phyloP scores from a whole-genome alignment of 2,329 filamentous ascomycete genomes.

The Didymella lethalis region DNA sequence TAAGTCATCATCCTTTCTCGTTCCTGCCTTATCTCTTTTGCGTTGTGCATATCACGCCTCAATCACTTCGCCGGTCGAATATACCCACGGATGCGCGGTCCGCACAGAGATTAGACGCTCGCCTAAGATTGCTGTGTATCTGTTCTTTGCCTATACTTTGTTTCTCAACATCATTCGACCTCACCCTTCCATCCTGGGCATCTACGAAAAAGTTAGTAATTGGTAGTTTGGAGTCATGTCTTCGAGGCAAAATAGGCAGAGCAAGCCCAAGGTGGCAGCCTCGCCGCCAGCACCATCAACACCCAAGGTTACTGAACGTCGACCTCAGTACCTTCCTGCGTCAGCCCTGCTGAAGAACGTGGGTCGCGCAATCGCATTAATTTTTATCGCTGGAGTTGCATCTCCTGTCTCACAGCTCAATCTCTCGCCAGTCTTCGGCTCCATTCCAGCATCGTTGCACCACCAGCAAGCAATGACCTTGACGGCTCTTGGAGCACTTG shows the following conservation, averaged over 20 bases:
- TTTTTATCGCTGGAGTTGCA: slow-evolving; percentile 67
- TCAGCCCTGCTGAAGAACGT: slow-evolving; percentile 42
- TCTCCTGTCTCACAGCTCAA: slow-evolving; percentile 77
- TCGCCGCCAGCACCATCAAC: slow-evolving; percentile 8
- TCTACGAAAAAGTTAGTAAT: slow-evolving; percentile 17
- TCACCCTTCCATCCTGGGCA: neutral
- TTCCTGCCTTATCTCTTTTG: slow-evolving; percentile 13
- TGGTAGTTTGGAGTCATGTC: slow-evolving; percentile 35
- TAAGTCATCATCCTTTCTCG: slow-evolving; percentile 14
- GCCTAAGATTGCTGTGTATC: slow-evolving; percentile 22
- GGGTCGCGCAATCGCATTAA: slow-evolving; percentile 52
- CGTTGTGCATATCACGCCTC: slow-evolving; percentile 7
- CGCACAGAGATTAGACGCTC: slow-evolving; percentile 28
- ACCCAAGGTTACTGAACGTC: slow-evolving; percentile 32
- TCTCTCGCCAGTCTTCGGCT: slow-evolving; percentile 87
- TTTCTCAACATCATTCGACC: neutral
- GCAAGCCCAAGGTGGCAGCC: slow-evolving; percentile 42
- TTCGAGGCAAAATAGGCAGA: slow-evolving; percentile 43
- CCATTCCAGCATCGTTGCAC: slow-evolving; percentile 76
- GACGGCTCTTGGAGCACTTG: slow-evolving; percentile 75
- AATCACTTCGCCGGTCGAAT: slow-evolving; percentile 33
- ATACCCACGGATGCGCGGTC: slow-evolving; percentile 33
- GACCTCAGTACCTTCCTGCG: slow-evolving; percentile 33
- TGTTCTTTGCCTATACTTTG: slow-evolving; percentile 26
- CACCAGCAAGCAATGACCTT: slow-evolving; percentile 72